Evolutionary conservation across 257 asterid species (phyloP).

Genomic region (Solanum verrucosum): DNA sequence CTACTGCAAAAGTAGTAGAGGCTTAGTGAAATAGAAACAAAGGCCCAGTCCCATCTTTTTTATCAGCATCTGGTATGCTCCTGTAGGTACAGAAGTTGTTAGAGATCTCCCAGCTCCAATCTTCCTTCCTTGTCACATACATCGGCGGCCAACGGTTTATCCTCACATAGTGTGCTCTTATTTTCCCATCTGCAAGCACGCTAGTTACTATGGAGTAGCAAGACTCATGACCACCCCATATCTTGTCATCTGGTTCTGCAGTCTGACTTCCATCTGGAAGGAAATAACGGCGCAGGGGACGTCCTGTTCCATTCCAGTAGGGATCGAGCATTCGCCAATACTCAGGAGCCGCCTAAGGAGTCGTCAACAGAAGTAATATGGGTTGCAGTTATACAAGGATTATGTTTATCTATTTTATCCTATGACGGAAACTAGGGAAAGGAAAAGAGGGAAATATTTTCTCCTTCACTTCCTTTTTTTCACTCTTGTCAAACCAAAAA

Average conservation of each 20-base stretch:
- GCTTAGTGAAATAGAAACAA: constrained; percentile 7
- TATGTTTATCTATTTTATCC: not conserved
- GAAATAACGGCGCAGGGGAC: constrained; percentile 56
- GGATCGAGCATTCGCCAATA: constrained; percentile 82
- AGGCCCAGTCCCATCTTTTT: constrained; percentile 53
- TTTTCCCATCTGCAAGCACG: constrained; percentile 38
- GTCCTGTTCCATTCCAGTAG: constrained; percentile 49
- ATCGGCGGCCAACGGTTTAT: constrained; percentile 69
- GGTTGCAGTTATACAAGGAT: not conserved
- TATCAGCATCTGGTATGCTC: constrained; percentile 55
- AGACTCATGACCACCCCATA: constrained; percentile 93
- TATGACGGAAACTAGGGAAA: not conserved
- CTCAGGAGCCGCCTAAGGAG: constrained; percentile 49
- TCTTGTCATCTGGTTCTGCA: constrained; percentile 51
- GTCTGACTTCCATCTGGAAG: constrained; percentile 74
- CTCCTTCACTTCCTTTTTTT: not conserved
- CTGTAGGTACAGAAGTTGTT: constrained; percentile 43
- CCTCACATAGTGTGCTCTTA: constrained; percentile 70
- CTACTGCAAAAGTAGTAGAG: not conserved
- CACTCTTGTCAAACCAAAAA: not conserved
- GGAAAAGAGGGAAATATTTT: not conserved
- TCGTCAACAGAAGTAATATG: not conserved
- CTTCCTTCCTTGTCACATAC: constrained; percentile 41
- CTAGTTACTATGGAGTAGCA: constrained; percentile 68
- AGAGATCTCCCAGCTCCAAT: constrained; percentile 74